These are phyloP conservation scores for Taxillus chinensis DNA, from an alignment of 164 flowering plant species.

Conservation along the genomic window DNA sequence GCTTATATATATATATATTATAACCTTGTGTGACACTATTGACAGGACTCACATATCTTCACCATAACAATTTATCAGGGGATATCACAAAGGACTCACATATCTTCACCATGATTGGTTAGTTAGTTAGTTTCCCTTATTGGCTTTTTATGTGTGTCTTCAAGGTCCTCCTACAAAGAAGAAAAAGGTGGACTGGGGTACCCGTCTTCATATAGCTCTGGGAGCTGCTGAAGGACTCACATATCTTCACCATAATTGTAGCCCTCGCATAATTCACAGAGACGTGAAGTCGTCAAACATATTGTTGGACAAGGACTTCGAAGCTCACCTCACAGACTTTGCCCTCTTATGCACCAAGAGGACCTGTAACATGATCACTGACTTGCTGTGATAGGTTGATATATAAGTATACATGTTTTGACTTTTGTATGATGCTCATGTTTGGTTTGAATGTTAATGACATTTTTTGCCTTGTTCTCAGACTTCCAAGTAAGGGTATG, in stretches of 20 bases:
- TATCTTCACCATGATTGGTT: too few species aligned
- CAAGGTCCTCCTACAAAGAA: constrained; percentile 65
- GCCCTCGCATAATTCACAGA: constrained; percentile 87
- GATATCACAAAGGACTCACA: too few species aligned
- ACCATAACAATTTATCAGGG: constrained; percentile 71
- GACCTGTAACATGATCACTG: neutral
- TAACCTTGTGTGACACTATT: constrained; percentile 6
- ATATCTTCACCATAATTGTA: constrained; percentile 94
- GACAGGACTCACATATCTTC: too few species aligned
- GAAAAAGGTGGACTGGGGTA: constrained; percentile 83
- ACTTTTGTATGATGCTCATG: too few species aligned
- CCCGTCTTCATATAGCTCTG: constrained; percentile 69
- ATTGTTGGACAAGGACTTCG: constrained; percentile 74
- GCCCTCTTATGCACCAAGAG: too few species aligned
- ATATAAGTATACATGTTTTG: too few species aligned
- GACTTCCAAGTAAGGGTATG: too few species aligned
- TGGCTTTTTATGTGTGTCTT: neutral
- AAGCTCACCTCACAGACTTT: constrained; percentile 93
- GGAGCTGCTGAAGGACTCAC: constrained; percentile 94
- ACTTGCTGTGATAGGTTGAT: neutral
- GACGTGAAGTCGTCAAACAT: constrained; percentile 97
- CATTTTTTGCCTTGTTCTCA: too few species aligned
- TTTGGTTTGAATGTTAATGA: too few species aligned
- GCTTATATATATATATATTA: neutral
- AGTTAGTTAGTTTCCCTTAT: too few species aligned